Percentiles rank a stretch among this genome's conserved stretches.
phyloP scores from a whole-genome alignment of 1,284 basidiomycete species.

The Boletus semigastroideus region DNA sequence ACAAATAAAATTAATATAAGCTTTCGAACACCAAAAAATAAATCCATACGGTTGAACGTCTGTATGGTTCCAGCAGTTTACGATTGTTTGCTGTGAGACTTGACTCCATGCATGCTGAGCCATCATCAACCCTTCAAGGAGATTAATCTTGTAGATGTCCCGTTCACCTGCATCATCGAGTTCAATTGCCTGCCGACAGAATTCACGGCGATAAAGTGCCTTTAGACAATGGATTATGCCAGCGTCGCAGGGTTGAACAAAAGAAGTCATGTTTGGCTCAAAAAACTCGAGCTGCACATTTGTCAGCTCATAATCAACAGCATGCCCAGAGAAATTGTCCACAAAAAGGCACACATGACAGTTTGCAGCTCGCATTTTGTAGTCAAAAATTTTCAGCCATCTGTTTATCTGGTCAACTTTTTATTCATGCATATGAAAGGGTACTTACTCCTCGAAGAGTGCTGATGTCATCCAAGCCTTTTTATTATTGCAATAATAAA shows the following conservation, averaged over 20 bases:
- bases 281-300: constrained; percentile 4
- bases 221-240: constrained; percentile 5
- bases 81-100: background rate
- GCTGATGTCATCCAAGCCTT: constrained; percentile 3
- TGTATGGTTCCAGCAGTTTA: constrained; percentile 5
- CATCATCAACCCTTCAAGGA: background rate
- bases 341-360: background rate
- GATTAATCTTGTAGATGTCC: background rate
- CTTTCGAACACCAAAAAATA: too few relatives aligned
- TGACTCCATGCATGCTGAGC: background rate
- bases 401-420: background rate
- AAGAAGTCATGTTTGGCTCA: background rate
- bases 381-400: background rate
- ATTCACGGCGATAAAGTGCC: background rate
- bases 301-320: background rate
- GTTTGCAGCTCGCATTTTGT: background rate
- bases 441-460: constrained; percentile 6
- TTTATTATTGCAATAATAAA: constrained; percentile 6
- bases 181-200: background rate
- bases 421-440: background rate
- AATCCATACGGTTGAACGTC: background rate
- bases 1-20: too few relatives aligned
- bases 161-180: background rate
- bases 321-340: constrained; percentile 7
- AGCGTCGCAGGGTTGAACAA: constrained; percentile 5